Evolutionary conservation across 129 eudicot species (phyloP), one percentile per base, ranked within the genome.

Genomic region (Tagetes patula): DNA sequence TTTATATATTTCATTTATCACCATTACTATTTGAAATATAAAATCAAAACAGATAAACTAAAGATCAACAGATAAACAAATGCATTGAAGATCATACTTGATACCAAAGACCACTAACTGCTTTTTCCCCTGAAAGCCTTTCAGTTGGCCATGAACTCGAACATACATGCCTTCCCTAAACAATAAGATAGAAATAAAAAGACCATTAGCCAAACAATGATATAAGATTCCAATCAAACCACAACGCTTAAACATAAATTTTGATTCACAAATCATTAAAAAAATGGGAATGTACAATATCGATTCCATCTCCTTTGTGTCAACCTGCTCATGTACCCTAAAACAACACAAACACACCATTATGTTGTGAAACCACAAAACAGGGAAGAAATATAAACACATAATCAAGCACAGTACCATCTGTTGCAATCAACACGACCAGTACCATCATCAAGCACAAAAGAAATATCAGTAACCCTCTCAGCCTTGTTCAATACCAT

Each of bases 391-490:
- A 8, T 2, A 45, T 1, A 60, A 38, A 59, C 12, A 42, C 54
- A 37, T 58, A 39, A 66, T 46, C 61, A 13, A 7, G 13, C 20
- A 11, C 27, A 34, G 27, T 79, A 94, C 97, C 99, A 94, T 90
- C 89, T 82, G 32, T 74, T 85, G 78, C 96, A 89, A 41, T 84
- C 88, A 74, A 90, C 71, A 12, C 90, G 92, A 27, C 99, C 96
- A 3, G 97, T 90, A 49, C 97, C 96, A 83, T 94, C 99, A 78
- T 94, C 97, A 42, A 94, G 76, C 79, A 82, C 76, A 50, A 94
- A 88, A 0, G 87, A 81, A 60, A 86, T 86, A 84, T 94, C 99
- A 39, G 97, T 94, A n/a, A 86, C 87, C 80, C 96, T 85, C 55
- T 80, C 97, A 8, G 88, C 76, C 76, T 86, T 94, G 50, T 88